Base-by-base conservation (phyloP, 2,329 filamentous ascomycete genomes). In the Pseudovirgaria hyperparasitica region DNA sequence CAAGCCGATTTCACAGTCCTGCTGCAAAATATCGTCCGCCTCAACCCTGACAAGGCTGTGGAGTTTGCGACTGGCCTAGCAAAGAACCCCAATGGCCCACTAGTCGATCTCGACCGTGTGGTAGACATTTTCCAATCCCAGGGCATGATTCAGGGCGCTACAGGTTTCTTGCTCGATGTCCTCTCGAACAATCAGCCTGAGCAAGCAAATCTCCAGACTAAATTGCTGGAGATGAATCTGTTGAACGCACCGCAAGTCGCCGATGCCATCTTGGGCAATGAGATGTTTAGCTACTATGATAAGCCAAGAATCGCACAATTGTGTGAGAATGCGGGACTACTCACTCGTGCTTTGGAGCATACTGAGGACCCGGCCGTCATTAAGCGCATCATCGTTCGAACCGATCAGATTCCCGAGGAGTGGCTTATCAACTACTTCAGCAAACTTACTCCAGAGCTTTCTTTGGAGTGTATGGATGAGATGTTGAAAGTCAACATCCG, bases 201-300 rank as follows among this genome's bases (percentile, higher is more conserved):
- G 55, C 86, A 98, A 50, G 87, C 76, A 20, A 76, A 87, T 40
- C 67, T 98, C 20, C 90, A 98, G 59, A 98, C 92, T 13, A 79
- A 90, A 34, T 69, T 98, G 3, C 64, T 98, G 30, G 92, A 98
- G 66, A 96, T 98, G 86, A 98, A 98, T 57, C 61, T 98, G 36
- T 69, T 92, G 57, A 92, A 93, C 42, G 92, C 90, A 2, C 90
- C 90, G 26, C 90, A 96, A 55, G 92, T 98, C 29, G 90, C 92
- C 4, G 92, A 98, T 55, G 90, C 90, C 18, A 98, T 98, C 41
- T 72, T 98, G 21, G 82, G 87, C 39, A 98, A 98, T 46, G 84
- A 96, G 45, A 94, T 98, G 80, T 96, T 98, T 59, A 85, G 85
- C 1, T 75, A 98, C 60, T 98, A 93, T 48, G 90, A 98, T 60